Conservation (phyloP, 352 stramenopile genomes). For the Pythium biforme region DNA sequence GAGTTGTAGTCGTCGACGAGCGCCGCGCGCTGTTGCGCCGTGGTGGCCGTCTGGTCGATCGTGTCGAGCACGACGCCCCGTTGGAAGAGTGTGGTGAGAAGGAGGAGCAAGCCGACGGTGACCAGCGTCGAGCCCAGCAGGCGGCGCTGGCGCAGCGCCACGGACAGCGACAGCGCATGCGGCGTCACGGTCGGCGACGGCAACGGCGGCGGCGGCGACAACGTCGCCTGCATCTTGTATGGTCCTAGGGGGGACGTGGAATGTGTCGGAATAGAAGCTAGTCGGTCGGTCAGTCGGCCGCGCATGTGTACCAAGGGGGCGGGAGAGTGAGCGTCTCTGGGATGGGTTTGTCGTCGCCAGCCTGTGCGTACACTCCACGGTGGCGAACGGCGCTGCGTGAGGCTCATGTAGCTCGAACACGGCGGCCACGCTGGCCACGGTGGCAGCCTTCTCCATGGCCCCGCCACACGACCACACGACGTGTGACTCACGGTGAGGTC, state of each 20-base stretch:
- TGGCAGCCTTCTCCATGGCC: background rate
- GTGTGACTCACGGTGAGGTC: no score
- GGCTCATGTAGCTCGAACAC: background rate
- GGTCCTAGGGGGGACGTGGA: no score
- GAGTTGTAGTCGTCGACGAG: slow-evolving; percentile 8
- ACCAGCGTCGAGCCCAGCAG: background rate
- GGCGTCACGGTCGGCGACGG: no score
- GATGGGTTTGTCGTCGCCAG: background rate
- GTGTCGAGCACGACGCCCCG: background rate
- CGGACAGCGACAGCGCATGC: background rate
- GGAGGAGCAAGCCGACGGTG: background rate
- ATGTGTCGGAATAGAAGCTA: no score
- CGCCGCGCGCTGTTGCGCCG: background rate
- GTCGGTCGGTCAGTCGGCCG: no score
- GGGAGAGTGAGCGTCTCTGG: no score
- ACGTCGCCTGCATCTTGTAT: background rate
- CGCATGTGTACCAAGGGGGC: no score
- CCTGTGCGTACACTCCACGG: background rate
- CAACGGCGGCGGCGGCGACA: background rate
- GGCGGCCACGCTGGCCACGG: background rate
- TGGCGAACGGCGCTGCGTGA: background rate
- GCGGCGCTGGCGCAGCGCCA: background rate
- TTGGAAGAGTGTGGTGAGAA: background rate
- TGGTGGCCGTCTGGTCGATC: background rate
- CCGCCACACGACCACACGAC: no score